phyloP scores from a whole-genome alignment of 139 green algal species.

The Micromonas pusilla region DNA sequence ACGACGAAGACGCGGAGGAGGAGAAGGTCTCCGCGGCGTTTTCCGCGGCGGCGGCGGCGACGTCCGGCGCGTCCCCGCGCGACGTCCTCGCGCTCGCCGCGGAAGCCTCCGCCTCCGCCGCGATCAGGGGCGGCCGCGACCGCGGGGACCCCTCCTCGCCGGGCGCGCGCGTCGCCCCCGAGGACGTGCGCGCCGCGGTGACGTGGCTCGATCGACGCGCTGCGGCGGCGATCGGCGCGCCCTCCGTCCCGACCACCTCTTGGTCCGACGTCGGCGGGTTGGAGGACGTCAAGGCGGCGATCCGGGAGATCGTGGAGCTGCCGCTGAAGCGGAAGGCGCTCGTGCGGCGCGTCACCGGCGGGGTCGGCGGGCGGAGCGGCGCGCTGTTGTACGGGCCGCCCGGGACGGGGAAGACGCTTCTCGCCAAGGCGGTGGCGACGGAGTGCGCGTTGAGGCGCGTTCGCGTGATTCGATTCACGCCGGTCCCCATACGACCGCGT shows the following conservation, averaged over 20 bases:
- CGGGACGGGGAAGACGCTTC: slow-evolving; percentile 75
- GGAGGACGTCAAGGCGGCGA: slow-evolving; percentile 23
- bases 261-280: slow-evolving; percentile 23
- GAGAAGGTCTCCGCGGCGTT: too few relatives aligned
- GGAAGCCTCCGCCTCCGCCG: neutral
- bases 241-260: neutral
- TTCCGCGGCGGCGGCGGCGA: neutral
- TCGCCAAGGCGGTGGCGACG: slow-evolving; percentile 75
- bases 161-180: neutral
- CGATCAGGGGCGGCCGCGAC: too few relatives aligned
- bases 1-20: too few relatives aligned
- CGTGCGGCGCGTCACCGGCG: too few relatives aligned
- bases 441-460: slow-evolving; percentile 89
- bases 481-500: too few relatives aligned
- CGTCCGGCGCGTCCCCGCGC: neutral
- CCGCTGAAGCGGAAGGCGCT: slow-evolving; percentile 14
- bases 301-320: slow-evolving; percentile 16
- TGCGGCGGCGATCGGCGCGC: neutral
- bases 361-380: slow-evolving; percentile 16
- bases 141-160: neutral
- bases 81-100: neutral
- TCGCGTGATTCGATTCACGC: too few relatives aligned
- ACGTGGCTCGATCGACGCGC: neutral
- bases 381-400: slow-evolving; percentile 51
- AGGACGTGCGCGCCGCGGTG: neutral